phyloP scores from a whole-genome alignment of 2,329 filamentous ascomycete species.

The Ceratocystiopsis minuta region DNA sequence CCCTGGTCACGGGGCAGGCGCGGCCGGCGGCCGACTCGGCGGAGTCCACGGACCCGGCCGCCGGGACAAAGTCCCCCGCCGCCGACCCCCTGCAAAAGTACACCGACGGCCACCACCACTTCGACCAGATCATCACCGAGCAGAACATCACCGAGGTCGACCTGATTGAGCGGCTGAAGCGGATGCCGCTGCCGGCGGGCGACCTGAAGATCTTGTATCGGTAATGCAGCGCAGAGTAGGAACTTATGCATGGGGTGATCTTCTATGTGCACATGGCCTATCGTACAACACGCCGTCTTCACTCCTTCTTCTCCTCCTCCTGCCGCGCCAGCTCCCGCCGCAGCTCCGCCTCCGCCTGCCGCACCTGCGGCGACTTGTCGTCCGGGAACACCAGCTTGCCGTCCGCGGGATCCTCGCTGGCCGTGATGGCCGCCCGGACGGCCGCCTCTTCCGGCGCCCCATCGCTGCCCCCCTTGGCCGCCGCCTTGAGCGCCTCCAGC shows the following conservation, averaged over 20 bases:
- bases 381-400: conserved; percentile 11
- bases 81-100: conserved; percentile 44
- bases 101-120: conserved; percentile 55
- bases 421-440: neutral
- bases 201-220: conserved; percentile 38
- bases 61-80: conserved; percentile 9
- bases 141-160: conserved; percentile 51
- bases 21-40: conserved; percentile 3
- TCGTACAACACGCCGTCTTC: neutral
- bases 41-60: neutral
- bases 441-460: neutral
- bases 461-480: conserved; percentile 3
- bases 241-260: neutral
- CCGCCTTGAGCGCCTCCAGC: conserved; percentile 18
- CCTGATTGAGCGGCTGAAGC: conserved; percentile 50
- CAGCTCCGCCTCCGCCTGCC: conserved; percentile 10
- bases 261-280: neutral
- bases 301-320: neutral
- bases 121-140: conserved; percentile 72
- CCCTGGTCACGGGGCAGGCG: conserved; percentile 32
- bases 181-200: conserved; percentile 30
- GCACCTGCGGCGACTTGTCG: conserved; percentile 8
- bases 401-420: neutral
- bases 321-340: conserved; percentile 3
- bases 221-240: too few species aligned